Percentiles rank a stretch among this genome's conserved stretches.
Conservation (phyloP, 345 rosid species). For the Acer saccharum region DNA sequence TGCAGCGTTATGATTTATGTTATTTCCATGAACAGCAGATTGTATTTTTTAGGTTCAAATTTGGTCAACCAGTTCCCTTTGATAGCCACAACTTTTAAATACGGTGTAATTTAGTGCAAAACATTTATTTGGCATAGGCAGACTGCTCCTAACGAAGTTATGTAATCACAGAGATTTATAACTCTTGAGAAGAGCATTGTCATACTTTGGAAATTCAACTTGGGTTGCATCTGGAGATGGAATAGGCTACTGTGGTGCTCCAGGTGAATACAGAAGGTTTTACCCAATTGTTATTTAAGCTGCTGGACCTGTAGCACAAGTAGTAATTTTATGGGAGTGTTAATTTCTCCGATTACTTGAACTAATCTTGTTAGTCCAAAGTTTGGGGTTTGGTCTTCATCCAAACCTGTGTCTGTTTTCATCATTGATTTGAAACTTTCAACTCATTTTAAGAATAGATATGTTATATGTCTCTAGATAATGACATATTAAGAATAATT, state of each 20-base stretch:
- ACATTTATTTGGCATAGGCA: not conserved
- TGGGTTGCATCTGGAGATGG: conserved; percentile 9
- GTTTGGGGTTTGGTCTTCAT: not conserved
- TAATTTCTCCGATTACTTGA: not conserved
- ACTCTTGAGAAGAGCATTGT: not conserved
- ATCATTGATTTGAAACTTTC: not conserved
- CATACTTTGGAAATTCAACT: not conserved
- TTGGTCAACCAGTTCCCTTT: not conserved
- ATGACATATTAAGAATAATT: not conserved
- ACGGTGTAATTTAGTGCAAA: not conserved
- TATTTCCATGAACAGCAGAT: not conserved
- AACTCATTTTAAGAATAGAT: not conserved
- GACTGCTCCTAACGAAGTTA: not conserved
- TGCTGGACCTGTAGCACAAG: not conserved
- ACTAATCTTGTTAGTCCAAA: not conserved
- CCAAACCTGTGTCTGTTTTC: not conserved
- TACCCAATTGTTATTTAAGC: not conserved
- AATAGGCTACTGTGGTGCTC: not conserved
- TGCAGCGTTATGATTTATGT: not conserved
- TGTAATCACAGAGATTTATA: not conserved
- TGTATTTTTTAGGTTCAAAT: not conserved
- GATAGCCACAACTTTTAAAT: not conserved
- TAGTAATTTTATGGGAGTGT: not conserved
- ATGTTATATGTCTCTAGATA: not conserved
- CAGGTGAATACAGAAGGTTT: conserved; percentile 1